A percentile compares a stretch with the other conserved stretches of the same genome.
These are phyloP conservation scores for Paecilomyces dactylethromorphus DNA, from an alignment of 2,329 filamentous ascomycete species.

Conservation along the genomic window DNA sequence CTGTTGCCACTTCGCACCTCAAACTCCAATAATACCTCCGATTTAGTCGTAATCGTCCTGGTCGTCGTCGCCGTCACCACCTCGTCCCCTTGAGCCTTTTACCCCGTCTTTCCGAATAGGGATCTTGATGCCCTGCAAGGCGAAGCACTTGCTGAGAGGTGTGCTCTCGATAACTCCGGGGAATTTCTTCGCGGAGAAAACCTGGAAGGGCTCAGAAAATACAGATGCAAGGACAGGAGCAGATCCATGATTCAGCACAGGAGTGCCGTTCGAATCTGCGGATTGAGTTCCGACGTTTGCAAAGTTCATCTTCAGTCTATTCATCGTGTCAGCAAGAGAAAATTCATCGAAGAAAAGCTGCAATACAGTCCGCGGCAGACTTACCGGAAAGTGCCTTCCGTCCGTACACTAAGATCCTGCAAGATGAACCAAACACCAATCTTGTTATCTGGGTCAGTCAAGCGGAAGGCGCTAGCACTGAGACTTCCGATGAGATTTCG, in stretches of 20 bases:
- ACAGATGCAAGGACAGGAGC: slow-evolving; percentile 77
- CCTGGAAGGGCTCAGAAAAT: slow-evolving; percentile 85
- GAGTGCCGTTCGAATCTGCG: slow-evolving; percentile 30
- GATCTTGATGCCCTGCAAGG: slow-evolving; percentile 90
- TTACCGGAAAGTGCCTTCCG: slow-evolving; percentile 85
- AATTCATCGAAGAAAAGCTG: neutral
- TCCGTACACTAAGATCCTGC: slow-evolving; percentile 89
- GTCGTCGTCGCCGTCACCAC: neutral
- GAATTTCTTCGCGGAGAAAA: slow-evolving; percentile 97
- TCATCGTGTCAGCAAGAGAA: neutral
- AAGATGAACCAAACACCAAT: slow-evolving; percentile 95
- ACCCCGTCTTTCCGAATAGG: slow-evolving; percentile 83
- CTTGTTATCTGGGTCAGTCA: slow-evolving; percentile 72
- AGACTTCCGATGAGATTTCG: slow-evolving; percentile 90
- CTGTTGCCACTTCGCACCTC: neutral
- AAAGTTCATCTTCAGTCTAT: slow-evolving; percentile 64
- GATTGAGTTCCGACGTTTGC: slow-evolving; percentile 66
- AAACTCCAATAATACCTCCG: neutral
- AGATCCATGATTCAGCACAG: slow-evolving; percentile 61
- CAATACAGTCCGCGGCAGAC: slow-evolving; percentile 14
- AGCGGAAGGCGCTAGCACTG: slow-evolving; percentile 77
- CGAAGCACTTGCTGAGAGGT: slow-evolving; percentile 83
- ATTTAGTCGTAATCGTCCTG: neutral
- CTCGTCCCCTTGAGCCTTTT: slow-evolving; percentile 23
- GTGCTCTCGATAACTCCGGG: slow-evolving; percentile 96